Evolutionary conservation across 2,329 filamentous ascomycete species (phyloP).

Genomic region (Pyrenochaeta sp.): DNA sequence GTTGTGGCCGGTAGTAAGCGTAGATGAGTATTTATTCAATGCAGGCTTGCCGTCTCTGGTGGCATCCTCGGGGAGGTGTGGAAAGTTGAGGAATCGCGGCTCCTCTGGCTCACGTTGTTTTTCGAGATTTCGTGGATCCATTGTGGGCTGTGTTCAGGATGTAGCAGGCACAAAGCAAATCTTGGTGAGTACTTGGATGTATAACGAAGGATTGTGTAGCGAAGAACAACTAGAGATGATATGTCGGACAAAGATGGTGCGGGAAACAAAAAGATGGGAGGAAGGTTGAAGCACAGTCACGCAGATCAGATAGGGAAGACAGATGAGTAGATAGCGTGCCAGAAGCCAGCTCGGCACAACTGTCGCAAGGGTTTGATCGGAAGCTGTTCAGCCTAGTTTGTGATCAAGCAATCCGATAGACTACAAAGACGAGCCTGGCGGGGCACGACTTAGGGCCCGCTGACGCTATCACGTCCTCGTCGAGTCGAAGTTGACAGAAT

Average conservation of each 20-base stretch:
- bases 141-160: slow-evolving; percentile 20
- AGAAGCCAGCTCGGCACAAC: slow-evolving; percentile 27
- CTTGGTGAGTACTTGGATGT: neutral
- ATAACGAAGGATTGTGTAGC: neutral
- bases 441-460: slow-evolving; percentile 14
- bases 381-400: slow-evolving; percentile 25
- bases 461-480: slow-evolving; percentile 15
- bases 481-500: slow-evolving; percentile 18
- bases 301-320: slow-evolving; percentile 30
- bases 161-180: neutral
- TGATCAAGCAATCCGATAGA: slow-evolving; percentile 22
- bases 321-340: slow-evolving; percentile 26
- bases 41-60: slow-evolving; percentile 67
- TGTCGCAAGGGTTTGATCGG: slow-evolving; percentile 21
- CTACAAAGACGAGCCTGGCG: slow-evolving; percentile 22
- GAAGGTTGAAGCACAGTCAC: slow-evolving; percentile 13
- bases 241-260: neutral
- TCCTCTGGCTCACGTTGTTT: slow-evolving; percentile 49
- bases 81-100: slow-evolving; percentile 65
- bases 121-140: slow-evolving; percentile 48
- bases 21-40: slow-evolving; percentile 87
- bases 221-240: neutral
- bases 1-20: slow-evolving; percentile 84
- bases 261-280: slow-evolving; percentile 2
- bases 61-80: slow-evolving; percentile 61